A percentile compares a stretch with the other conserved stretches of the same genome.
phyloP scores from a whole-genome alignment of 305 asterid genomes.

The Fraxinus platypoda region DNA sequence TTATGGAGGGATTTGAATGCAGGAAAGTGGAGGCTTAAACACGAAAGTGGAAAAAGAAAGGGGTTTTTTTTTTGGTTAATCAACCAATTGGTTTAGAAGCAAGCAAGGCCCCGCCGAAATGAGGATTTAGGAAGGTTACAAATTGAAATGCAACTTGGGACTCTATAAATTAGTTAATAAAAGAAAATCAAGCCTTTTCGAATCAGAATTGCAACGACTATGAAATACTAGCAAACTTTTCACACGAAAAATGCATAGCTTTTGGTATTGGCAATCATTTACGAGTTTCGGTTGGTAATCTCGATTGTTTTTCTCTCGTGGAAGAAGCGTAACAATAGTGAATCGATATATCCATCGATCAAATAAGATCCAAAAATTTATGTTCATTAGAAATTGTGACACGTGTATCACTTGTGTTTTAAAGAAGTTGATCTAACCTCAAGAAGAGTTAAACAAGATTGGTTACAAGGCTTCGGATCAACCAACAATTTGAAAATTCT shows the following conservation, averaged over 20 bases:
- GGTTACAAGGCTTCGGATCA: background rate
- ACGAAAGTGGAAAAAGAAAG: background rate
- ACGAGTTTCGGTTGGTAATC: background rate
- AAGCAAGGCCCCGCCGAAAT: background rate
- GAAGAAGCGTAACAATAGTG: background rate
- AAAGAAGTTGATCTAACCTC: no score
- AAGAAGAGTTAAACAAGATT: background rate
- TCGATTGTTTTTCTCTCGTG: background rate
- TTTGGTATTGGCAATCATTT: no score
- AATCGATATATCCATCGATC: background rate
- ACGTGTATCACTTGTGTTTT: no score
- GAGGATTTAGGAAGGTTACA: background rate
- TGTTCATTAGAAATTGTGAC: no score
- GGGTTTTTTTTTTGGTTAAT: background rate
- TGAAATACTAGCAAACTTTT: no score
- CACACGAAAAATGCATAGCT: no score
- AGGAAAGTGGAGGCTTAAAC: conserved; percentile 1
- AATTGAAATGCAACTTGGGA: background rate
- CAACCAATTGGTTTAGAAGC: background rate
- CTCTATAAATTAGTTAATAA: background rate
- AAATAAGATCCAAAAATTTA: no score
- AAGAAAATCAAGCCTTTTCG: no score
- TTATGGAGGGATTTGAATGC: conserved; percentile 27
- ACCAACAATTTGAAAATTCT: background rate
- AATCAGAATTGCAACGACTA: no score